Percentiles rank a stretch among this genome's conserved stretches.
These are phyloP conservation scores for Malassezia equina DNA, from an alignment of 1,284 basidiomycete species.

Conservation along the genomic window DNA sequence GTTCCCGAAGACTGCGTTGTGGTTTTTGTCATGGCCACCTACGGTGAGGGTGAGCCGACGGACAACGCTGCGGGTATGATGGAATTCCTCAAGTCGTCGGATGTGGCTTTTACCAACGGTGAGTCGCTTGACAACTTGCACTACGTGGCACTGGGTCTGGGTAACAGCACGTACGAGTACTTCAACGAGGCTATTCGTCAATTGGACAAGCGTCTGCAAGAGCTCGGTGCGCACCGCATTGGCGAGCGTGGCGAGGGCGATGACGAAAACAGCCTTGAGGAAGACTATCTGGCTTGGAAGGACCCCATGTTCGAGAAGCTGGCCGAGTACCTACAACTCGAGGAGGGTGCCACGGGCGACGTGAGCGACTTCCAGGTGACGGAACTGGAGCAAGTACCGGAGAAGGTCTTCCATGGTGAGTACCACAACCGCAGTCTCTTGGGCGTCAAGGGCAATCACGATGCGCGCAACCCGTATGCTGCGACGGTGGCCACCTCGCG, in stretches of 20 bases:
- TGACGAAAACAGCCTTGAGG: conserved; percentile 98
- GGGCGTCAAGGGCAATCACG: conserved; percentile 76
- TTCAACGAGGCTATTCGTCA: conserved; percentile 80
- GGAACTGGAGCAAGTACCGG: conserved; percentile 56
- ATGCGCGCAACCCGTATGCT: conserved; percentile 91
- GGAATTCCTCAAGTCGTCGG: conserved; percentile 77
- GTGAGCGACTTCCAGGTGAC: conserved; percentile 86
- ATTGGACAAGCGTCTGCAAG: conserved; percentile 63
- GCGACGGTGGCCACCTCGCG: conserved; percentile 67
- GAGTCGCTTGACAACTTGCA: conserved; percentile 73
- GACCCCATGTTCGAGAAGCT: conserved; percentile 91
- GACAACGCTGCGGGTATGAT: conserved; percentile 93
- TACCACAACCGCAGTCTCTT: conserved; percentile 63
- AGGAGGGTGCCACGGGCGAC: conserved; percentile 91
- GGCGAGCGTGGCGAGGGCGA: conserved; percentile 91
- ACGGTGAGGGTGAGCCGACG: conserved; percentile 96
- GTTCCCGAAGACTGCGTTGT: conserved; percentile 74
- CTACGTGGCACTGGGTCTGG: conserved; percentile 88
- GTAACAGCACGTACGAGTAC: conserved; percentile 70
- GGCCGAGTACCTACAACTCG: conserved; percentile 67
- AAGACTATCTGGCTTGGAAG: conserved; percentile 99
- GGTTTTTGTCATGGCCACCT: conserved; percentile 93
- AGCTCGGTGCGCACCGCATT: conserved; percentile 75
- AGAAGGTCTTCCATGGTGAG: conserved; percentile 44
- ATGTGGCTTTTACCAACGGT: conserved; percentile 73